Evolutionary conservation across 768 basidiomycete genomes (phyloP).

Genomic region (Cystofilobasidium macerans): DNA sequence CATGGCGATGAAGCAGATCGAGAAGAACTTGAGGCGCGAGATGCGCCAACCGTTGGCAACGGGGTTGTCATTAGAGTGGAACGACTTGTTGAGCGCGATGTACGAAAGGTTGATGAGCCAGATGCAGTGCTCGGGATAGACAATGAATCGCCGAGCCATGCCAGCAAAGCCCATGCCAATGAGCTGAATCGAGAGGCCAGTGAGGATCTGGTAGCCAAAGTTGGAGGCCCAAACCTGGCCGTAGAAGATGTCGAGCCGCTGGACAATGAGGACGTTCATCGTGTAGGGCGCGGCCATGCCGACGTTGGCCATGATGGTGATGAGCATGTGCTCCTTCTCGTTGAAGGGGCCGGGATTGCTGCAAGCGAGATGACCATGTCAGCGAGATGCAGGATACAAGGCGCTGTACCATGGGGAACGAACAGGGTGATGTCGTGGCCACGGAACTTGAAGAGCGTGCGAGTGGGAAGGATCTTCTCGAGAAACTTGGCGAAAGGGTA

Average conservation of each 20-base stretch:
- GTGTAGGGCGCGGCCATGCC: conserved; percentile 33
- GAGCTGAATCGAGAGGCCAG: conserved; percentile 28
- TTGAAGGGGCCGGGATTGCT: conserved; percentile 32
- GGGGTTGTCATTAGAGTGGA: conserved; percentile 27
- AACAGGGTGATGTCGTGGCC: conserved; percentile 19
- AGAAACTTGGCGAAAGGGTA: conserved; percentile 22
- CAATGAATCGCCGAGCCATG: conserved; percentile 29
- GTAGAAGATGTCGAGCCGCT: conserved; percentile 28
- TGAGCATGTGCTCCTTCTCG: conserved; percentile 33
- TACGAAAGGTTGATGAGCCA: conserved; percentile 35
- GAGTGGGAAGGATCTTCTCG: conserved; percentile 10
- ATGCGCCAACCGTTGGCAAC: conserved; percentile 33
- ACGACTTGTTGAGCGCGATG: conserved; percentile 35
- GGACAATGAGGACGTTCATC: conserved; percentile 30
- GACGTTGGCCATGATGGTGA: conserved; percentile 32
- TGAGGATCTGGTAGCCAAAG: conserved; percentile 28
- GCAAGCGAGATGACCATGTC: neutral
- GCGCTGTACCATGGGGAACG: neutral
- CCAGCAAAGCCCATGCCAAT: conserved; percentile 32
- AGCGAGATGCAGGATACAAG: neutral
- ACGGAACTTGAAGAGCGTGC: conserved; percentile 1
- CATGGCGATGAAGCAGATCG: conserved; percentile 27
- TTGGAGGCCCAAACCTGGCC: conserved; percentile 34
- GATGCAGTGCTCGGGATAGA: conserved; percentile 30
- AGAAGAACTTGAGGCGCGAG: conserved; percentile 25